Conservation (phyloP, 2,329 filamentous ascomycete genomes). For the Colletotrichum tanaceti region DNA sequence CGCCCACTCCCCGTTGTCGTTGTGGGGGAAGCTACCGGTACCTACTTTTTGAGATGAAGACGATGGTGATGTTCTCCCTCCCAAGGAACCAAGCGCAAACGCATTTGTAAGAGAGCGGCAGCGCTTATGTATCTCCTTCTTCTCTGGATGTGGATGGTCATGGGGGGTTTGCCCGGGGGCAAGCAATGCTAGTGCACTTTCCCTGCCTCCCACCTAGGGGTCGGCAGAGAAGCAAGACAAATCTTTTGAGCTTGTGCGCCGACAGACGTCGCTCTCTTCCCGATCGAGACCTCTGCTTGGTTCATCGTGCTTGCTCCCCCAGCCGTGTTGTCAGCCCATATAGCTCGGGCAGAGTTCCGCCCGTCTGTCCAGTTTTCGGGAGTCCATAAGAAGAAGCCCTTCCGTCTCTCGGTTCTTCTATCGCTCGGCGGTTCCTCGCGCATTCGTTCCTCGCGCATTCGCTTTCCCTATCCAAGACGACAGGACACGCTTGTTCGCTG, state of each 20-base stretch:
- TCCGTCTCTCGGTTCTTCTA: background rate
- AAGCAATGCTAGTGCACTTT: constrained; percentile 8
- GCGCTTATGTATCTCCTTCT: background rate
- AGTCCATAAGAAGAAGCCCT: constrained; percentile 28
- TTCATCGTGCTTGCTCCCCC: constrained; percentile 5
- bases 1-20: constrained; percentile 15
- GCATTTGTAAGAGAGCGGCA: background rate
- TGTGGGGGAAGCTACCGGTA: background rate
- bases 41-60: background rate
- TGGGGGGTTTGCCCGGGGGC: constrained; percentile 16
- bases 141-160: constrained; percentile 25
- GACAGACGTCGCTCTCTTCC: constrained; percentile 22
- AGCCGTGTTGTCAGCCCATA: background rate
- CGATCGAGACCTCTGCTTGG: constrained; percentile 15
- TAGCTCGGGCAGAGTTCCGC: constrained; percentile 14
- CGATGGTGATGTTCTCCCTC: constrained; percentile 30
- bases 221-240: constrained; percentile 19
- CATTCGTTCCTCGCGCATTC: background rate
- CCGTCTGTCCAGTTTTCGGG: constrained; percentile 17
- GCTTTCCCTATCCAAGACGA: background rate
- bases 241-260: constrained; percentile 20
- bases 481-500: background rate
- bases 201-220: constrained; percentile 11
- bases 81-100: background rate
- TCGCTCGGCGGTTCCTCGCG: background rate